Evolutionary conservation across 2,329 filamentous ascomycete genomes (phyloP).

Genomic region (Talaromyces piceae): DNA sequence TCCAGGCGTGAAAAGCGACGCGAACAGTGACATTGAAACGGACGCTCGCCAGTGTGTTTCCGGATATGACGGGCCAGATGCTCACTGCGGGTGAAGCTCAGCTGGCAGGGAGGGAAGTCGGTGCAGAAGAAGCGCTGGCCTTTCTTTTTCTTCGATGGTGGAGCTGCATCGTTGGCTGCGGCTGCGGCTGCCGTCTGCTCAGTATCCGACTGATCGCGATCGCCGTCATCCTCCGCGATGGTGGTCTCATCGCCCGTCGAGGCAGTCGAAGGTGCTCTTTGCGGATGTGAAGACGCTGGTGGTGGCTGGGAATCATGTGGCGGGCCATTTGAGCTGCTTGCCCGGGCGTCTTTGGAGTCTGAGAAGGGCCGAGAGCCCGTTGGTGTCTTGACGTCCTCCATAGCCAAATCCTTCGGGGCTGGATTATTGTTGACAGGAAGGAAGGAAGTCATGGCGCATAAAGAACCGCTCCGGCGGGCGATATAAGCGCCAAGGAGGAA

Average conservation of each 20-base stretch:
- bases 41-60: slow-evolving; percentile 96
- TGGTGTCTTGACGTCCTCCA: slow-evolving; percentile 49
- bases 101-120: slow-evolving; percentile 83
- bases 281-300: slow-evolving; percentile 28
- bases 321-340: slow-evolving; percentile 27
- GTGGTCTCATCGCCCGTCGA: slow-evolving; percentile 54
- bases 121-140: slow-evolving; percentile 94
- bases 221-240: slow-evolving; percentile 68
- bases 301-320: slow-evolving; percentile 29
- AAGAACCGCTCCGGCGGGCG: background rate
- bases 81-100: slow-evolving; percentile 94
- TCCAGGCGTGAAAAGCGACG: slow-evolving; percentile 88
- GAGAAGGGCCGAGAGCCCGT: slow-evolving; percentile 47
- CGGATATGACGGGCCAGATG: slow-evolving; percentile 91
- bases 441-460: slow-evolving; percentile 47
- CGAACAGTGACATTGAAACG: slow-evolving; percentile 93
- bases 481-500: too few species aligned
- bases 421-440: slow-evolving; percentile 51
- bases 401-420: slow-evolving; percentile 36
- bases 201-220: slow-evolving; percentile 55
- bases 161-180: slow-evolving; percentile 45
- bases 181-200: slow-evolving; percentile 51
- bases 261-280: slow-evolving; percentile 40
- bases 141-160: slow-evolving; percentile 88
- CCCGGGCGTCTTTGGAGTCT: slow-evolving; percentile 22